These are phyloP conservation scores for Prunus salicina DNA, from an alignment of 306 rosid genomes.

Conservation along the genomic window DNA sequence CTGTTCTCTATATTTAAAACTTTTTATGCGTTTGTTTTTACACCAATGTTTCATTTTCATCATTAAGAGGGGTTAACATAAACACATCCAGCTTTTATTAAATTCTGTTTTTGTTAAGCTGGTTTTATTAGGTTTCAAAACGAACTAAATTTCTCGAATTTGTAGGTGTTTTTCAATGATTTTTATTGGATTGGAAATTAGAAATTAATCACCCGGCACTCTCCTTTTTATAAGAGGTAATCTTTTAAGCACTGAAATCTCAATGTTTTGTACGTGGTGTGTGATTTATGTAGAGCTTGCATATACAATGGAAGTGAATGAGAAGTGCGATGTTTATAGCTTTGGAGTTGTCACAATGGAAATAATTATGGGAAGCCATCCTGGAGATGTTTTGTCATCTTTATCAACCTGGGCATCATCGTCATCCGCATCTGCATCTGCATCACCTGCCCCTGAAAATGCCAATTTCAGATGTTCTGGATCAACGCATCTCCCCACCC, in stretches of 20 bases:
- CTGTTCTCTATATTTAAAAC: no score
- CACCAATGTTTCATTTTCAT: no score
- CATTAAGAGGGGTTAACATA: no score
- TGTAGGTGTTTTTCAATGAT: no score
- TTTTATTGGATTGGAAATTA: no score
- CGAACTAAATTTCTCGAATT: no score
- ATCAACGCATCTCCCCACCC: background rate
- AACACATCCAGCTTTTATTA: no score
- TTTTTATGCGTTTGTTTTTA: no score
- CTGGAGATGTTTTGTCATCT: background rate
- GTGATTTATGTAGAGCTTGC: background rate
- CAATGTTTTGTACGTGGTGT: no score
- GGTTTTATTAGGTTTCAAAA: no score
- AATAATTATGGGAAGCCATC: background rate
- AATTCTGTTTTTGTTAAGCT: no score
- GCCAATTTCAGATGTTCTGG: background rate
- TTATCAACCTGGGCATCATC: background rate
- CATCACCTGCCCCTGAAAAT: background rate
- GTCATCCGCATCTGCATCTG: background rate
- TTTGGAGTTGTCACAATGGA: conserved; percentile 14
- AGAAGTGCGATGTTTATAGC: conserved; percentile 26
- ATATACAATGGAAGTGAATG: background rate
- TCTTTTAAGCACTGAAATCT: no score
- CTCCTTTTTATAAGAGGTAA: background rate
- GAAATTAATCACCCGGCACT: background rate